Evolutionary conservation across 495 filamentous ascomycete genomes (phyloP), one percentile per base, ranked within the genome.

Genomic region (Trichoderma gamsii): DNA sequence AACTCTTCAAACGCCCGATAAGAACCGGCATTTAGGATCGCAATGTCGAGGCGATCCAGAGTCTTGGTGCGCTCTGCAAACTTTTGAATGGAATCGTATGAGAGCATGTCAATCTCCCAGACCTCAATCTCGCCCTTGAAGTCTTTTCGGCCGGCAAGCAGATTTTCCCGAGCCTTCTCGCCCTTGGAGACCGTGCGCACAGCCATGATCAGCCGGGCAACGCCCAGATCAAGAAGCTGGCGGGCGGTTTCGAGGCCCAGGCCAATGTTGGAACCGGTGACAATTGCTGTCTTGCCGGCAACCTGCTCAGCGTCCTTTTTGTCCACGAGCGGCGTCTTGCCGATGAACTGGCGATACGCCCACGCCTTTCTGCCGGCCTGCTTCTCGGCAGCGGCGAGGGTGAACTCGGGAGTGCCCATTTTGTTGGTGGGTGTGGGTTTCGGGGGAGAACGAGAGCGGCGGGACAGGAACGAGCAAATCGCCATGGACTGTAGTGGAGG

Each of bases 181-280:
- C 79, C 82, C 49, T 75, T 76, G 2, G 70, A 69, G 1, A 73
- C 18, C 56, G 73, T 77, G 6, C 84, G 79, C 12, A 78, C 81
- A 0, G 78, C 83, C 25, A 86, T 74, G 41, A 85, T 84, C 8
- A 85, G 76, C 43, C 74, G 74, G 9, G 69, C 41, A n/a, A 80
- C 79, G 49, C 75, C 76, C 18, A 84, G 75, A 6, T 75, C 73
- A 8, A 78, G 73, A 18, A 79, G 73, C 68, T 80, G 77, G 4
- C 74, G 74, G 3, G 70, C 70, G 2, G 74, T 74, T 72, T 81
- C 82, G 32, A 83, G 67, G 13, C 84, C 84, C 5, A 85, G 70
- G 12, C 84, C 84, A 2, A 72, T 71, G 61, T 81, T 83, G n/a
- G 77, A 73, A 38, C 83, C 82, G 1, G 83, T 85, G 41, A 86